These are phyloP conservation scores for Candida pseudoviswanathii DNA, from an alignment of 1,139 yeast species.

Conservation along the genomic window DNA sequence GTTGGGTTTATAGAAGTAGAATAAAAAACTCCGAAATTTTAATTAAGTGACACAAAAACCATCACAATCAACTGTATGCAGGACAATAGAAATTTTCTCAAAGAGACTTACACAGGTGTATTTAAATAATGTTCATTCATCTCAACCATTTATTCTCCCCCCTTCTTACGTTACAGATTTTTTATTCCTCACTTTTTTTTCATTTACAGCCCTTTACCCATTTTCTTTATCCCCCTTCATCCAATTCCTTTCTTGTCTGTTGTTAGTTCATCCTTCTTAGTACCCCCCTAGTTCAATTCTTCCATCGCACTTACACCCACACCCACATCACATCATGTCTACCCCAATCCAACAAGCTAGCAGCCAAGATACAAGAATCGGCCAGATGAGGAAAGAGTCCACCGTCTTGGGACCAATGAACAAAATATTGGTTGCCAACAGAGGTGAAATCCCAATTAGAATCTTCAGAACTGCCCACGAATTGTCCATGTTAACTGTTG, in stretches of 20 bases:
- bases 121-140: background rate
- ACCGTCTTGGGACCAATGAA: conserved; percentile 65
- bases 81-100: conserved; percentile 4
- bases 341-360: conserved; percentile 15
- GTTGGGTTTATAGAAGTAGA: background rate
- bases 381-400: conserved; percentile 63
- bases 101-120: no score
- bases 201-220: no score
- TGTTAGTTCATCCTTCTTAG: background rate
- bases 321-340: background rate
- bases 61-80: background rate
- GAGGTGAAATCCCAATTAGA: conserved; percentile 92
- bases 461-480: conserved; percentile 98
- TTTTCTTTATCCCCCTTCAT: conserved; percentile 5
- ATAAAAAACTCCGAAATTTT: background rate
- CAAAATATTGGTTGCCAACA: conserved; percentile 87
- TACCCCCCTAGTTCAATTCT: no score
- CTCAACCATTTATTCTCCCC: background rate
- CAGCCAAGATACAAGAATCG: conserved; percentile 29
- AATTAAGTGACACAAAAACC: background rate
- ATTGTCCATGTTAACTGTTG: conserved; percentile 95
- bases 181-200: no score
- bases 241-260: conserved; percentile 1
- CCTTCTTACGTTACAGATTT: conserved; percentile 1
- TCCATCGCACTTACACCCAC: background rate